Evolutionary conservation across 108 stramenopile species (phyloP), one percentile per base, ranked within the genome.

Genomic region (Stephanodiscus minutulus): DNA sequence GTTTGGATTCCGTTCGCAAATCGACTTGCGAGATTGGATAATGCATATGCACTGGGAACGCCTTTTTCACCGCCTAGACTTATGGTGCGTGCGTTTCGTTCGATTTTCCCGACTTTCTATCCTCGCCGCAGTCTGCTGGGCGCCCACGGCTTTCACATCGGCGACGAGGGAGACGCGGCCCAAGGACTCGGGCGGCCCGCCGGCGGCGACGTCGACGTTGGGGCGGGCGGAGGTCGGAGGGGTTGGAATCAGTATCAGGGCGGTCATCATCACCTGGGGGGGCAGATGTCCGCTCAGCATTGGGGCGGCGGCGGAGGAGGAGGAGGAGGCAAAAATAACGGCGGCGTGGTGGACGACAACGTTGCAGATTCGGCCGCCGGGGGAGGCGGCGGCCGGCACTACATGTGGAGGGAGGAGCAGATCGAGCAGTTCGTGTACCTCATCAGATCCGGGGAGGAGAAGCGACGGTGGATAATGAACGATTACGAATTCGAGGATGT

Each of bases 401-500:
- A 73, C 47, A 53, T 82, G 36, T 89, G 90, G 88, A 65, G 69
- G 28, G 85, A 89, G 76, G 76, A 73, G 44, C 82, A 91, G 52
- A 64, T 94, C 7, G 64, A 76, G 6, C 61, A 90, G 61, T 95
- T 86, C 77, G 57, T 89, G 12, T 84, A 89, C 63, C 88, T 84
- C 29, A 73, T 95, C 20, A 83, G 82, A 60, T 82, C 82, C 20
- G 93, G 91, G 35, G 90, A 92, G 53, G 83, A 95, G 47, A 87
- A 88, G 57, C 73, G 93, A 18, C 70, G 76, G 37, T 95, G 87
- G 86, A 65, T 95, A 37, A 49, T 95, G 46, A 72, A 82, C 18
- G 93, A 95, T 61, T 92, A 92, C 83, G 81, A 85, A 65, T 95
- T 92, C 76, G 63, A 81, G 21, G 93, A 95, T 82, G 69, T 59